Evolutionary conservation across 1,284 basidiomycete species (phyloP), one percentile per base, ranked within the genome.

Genomic region (Trichosporon sp.): DNA sequence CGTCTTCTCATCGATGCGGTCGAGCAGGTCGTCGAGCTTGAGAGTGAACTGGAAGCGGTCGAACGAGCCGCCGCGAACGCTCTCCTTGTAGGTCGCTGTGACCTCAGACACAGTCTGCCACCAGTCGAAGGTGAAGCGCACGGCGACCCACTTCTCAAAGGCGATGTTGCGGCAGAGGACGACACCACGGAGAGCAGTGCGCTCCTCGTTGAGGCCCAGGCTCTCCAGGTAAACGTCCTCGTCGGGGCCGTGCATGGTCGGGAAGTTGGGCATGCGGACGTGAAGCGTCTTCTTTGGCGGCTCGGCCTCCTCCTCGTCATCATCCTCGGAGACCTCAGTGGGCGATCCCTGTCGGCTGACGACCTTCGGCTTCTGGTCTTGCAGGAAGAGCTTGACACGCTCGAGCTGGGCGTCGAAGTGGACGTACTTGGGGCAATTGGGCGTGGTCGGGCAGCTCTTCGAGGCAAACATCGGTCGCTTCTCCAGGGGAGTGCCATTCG

Each of bases 51-150:
- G 71, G 75, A 85, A 85, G 19, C 83, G 78, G 75, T 95, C 92
- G 73, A 86, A 86, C 34, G 74, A 81, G 58, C 83, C 84, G n/a
- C 80, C 80, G 63, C 83, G 82, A 19, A 88, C 77, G 25, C 88
- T 87, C 69, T 89, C 87, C 59, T 86, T 80, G 78, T 92, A 89
- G 52, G 86, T 86, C 25, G 88, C 94, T 1, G 88, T 87, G 56
- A 97, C 91, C 80, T 98, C 95, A 76, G 89, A 92, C 64, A 91
- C 95, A 36, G 95, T 98, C 79, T 93, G 91, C 95, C 95, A 98
- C 73, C 84, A 85, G 78, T 98, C 95, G 70, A 95, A 86, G 1
- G 95, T 97, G 81, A 97, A 98, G 40, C 95, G 87, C 23, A 92
- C 87, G 9, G 88, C 89, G 63, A 97, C 85, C 84, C 87, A 88